phyloP scores from a whole-genome alignment of 345 rosid species.

The Cardiospermum halicacabum region DNA sequence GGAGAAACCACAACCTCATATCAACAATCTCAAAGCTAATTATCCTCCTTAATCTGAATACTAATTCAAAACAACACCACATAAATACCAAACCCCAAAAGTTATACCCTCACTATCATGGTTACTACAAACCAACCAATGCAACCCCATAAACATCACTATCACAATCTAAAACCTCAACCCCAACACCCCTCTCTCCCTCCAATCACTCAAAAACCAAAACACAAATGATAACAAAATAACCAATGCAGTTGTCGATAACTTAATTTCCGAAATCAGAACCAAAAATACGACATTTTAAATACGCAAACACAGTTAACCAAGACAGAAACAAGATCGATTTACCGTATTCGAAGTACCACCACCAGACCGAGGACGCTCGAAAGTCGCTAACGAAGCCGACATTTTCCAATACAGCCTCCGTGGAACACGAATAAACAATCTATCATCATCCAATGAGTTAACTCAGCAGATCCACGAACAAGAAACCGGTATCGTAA shows the following conservation, averaged over 20 bases:
- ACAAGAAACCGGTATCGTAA: constrained; percentile 10
- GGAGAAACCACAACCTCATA: not conserved
- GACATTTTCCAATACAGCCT: constrained; percentile 51
- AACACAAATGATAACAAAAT: not conserved
- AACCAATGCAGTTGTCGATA: not conserved
- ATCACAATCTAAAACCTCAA: no score
- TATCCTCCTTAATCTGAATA: not conserved
- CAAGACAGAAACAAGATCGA: constrained; percentile 10
- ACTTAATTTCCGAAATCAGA: not conserved
- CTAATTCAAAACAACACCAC: no score
- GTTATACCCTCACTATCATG: no score
- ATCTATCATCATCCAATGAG: constrained; percentile 20
- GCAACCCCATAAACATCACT: no score
- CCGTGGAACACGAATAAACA: not conserved
- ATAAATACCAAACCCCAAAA: no score
- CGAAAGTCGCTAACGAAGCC: constrained; percentile 76
- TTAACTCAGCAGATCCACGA: constrained; percentile 28
- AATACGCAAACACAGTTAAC: not conserved
- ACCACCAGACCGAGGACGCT: constrained; percentile 70
- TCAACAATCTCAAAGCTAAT: not conserved
- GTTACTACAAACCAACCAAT: no score
- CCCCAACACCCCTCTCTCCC: not conserved
- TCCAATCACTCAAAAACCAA: not conserved
- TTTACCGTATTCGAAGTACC: constrained; percentile 73
- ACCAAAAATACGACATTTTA: not conserved